These are phyloP conservation scores for Phanerodontia chrysosporium DNA, from an alignment of 768 basidiomycete species.

Conservation along the genomic window DNA sequence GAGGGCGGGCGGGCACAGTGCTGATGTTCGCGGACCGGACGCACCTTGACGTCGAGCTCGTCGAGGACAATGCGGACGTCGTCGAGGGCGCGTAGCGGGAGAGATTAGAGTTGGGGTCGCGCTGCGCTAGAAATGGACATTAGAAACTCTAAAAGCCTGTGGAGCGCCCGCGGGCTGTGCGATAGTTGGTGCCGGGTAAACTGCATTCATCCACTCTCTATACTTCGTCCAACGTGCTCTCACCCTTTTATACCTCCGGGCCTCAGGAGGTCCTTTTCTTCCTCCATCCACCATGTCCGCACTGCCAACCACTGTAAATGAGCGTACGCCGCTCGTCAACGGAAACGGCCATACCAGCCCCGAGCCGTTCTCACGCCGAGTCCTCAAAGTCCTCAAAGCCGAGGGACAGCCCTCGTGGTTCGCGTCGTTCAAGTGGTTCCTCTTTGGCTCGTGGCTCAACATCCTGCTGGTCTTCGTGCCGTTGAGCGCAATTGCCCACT, in stretches of 20 bases:
- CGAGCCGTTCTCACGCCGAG: slow-evolving; percentile 29
- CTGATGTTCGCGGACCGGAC: slow-evolving; percentile 50
- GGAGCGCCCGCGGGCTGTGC: slow-evolving; percentile 10
- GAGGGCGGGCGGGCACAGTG: slow-evolving; percentile 35
- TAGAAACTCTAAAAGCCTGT: slow-evolving; percentile 8
- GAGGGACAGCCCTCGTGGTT: slow-evolving; percentile 62
- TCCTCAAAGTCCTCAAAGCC: slow-evolving; percentile 43
- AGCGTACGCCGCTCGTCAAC: slow-evolving; percentile 48
- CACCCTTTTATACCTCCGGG: neutral
- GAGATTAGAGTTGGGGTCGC: neutral
- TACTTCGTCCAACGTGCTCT: neutral
- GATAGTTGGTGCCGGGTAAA: neutral
- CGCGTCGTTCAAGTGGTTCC: slow-evolving; percentile 53
- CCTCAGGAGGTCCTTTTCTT: neutral
- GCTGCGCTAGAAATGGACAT: neutral
- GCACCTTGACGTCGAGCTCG: slow-evolving; percentile 42
- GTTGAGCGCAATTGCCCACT: slow-evolving; percentile 60
- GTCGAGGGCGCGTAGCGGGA: slow-evolving; percentile 7
- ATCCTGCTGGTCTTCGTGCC: slow-evolving; percentile 78
- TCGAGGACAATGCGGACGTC: slow-evolving; percentile 53
- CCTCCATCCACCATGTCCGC: slow-evolving; percentile 27
- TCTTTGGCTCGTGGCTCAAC: slow-evolving; percentile 69
- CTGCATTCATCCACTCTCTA: neutral
- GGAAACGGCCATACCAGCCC: slow-evolving; percentile 27
- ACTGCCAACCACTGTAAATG: slow-evolving; percentile 29